Base-by-base conservation (phyloP, 192 early-diverging fungal species). In the Spizellomyces punctatus region DNA sequence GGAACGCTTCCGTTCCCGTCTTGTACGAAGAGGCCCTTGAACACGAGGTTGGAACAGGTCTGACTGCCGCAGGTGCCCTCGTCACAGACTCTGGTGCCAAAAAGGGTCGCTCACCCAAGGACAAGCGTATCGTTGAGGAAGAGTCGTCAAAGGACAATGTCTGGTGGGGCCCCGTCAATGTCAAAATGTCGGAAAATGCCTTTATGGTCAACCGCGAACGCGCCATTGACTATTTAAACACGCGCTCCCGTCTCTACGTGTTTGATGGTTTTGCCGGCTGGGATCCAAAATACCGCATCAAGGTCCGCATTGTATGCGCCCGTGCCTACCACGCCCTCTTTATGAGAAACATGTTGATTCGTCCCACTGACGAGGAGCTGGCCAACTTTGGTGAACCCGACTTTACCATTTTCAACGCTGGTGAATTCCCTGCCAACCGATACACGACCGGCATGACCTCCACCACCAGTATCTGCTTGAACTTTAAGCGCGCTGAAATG, bases 121-220 rank as follows among this genome's bases (percentile, higher is more conserved):
- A 98, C 88, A 98, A 98, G 89, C 93, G 96, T 77, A 91, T 98
- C 75, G 96, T 97, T 58, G 94, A 96, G 66, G 96, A 98, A 79
- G 77, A 86, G 8, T 78, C 86, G 22, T 92, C 94, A n/a, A 81
- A 81, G 17, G 82, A 93, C 74, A 91, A 97, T 73, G 88, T 98
- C 78, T 98, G 96, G 96, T 98, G 96, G 95, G 96, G 96, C 42
- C 94, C 96, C 16, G 94, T 98, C 62, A 98, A 98, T 89, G 92
- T 91, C 78, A 92, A 91, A 78, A 92, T 98, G 73, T 67, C 63
- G 49, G 80, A 85, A 56, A 81, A 83, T 69, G 77, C 82, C 9
- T 98, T 98, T 83, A 86, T 93, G 72, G 92, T 92, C 79, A 98
- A 98, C 89, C 93, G 94, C 74, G 93, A 98, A 85, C 90, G 93